Percentiles rank a stretch among this genome's conserved stretches.
These are phyloP conservation scores for Parastagonospora nodorum DNA, from an alignment of 2,329 filamentous ascomycete species.

Conservation along the genomic window DNA sequence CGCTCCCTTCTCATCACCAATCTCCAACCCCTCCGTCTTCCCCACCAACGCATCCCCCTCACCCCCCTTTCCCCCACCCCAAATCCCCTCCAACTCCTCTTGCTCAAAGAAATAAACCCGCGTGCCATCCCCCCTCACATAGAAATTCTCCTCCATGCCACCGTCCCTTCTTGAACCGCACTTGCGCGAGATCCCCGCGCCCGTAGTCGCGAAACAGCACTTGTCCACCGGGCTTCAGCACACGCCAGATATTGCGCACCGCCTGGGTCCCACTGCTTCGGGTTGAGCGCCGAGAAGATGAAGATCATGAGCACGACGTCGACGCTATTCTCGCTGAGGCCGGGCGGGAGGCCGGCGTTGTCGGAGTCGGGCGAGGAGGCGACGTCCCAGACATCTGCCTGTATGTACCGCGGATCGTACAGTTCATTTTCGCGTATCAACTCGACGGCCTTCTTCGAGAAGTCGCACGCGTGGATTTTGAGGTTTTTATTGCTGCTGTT, in stretches of 20 bases:
- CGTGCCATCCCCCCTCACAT: conserved; percentile 92
- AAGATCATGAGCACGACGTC: conserved; percentile 96
- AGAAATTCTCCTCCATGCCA: conserved; percentile 98
- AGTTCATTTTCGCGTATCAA: conserved; percentile 82
- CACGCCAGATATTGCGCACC: conserved; percentile 76
- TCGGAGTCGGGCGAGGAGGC: conserved; percentile 57
- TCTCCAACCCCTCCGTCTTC: conserved; percentile 5
- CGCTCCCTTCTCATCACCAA: conserved; percentile 8
- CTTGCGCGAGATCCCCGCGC: conserved; percentile 91
- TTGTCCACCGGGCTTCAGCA: conserved; percentile 90
- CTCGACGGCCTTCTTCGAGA: conserved; percentile 92
- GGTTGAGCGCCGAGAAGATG: conserved; percentile 91
- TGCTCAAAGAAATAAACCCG: conserved; percentile 96
- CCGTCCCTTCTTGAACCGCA: conserved; percentile 92
- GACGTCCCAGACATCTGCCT: conserved; percentile 95
- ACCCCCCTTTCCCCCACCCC: conserved; percentile 56
- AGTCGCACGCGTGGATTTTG: conserved; percentile 92
- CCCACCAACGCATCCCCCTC: conserved; percentile 3
- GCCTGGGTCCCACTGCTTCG: conserved; percentile 82
- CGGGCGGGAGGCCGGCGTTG: conserved; percentile 69
- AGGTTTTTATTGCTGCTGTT: conserved; percentile 82
- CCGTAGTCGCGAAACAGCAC: conserved; percentile 97
- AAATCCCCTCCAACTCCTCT: conserved; percentile 80
- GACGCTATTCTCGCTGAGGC: conserved; percentile 75
- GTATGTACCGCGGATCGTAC: conserved; percentile 74